Conservation (phyloP, 495 filamentous ascomycete species). For the Xylaria nigripes region DNA sequence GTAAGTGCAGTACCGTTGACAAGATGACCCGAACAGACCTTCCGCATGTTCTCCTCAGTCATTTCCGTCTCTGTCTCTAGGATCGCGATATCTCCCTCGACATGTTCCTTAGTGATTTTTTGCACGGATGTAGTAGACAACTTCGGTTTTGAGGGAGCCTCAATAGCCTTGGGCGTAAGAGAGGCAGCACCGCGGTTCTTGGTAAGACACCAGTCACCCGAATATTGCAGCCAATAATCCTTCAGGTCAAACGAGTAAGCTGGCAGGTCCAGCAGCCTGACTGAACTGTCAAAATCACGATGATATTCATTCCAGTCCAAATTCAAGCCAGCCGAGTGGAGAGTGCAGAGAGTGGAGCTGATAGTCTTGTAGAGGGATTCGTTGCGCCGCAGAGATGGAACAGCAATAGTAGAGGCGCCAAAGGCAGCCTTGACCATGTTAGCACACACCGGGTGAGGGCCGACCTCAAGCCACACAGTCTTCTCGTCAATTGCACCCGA, state of each 20-base stretch:
- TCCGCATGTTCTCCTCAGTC: slow-evolving; percentile 48
- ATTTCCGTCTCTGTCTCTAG: slow-evolving; percentile 64
- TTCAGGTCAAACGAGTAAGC: slow-evolving; percentile 72
- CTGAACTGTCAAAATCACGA: slow-evolving; percentile 54
- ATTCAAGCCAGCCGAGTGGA: slow-evolving; percentile 58
- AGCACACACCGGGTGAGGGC: slow-evolving; percentile 60
- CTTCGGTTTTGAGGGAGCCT: slow-evolving; percentile 38
- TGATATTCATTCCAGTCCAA: slow-evolving; percentile 76
- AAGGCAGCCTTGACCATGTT: slow-evolving; percentile 64
- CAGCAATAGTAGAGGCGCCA: slow-evolving; percentile 44
- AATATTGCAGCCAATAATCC: slow-evolving; percentile 77
- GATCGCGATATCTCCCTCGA: slow-evolving; percentile 45
- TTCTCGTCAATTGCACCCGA: slow-evolving; percentile 43
- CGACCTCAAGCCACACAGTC: slow-evolving; percentile 58
- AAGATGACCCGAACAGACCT: slow-evolving; percentile 59
- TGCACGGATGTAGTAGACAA: slow-evolving; percentile 45
- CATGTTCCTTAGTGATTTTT: slow-evolving; percentile 47
- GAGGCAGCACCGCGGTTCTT: slow-evolving; percentile 60
- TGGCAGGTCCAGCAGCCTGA: slow-evolving; percentile 59
- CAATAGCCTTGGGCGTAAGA: slow-evolving; percentile 36
- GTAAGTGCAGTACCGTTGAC: slow-evolving; percentile 55
- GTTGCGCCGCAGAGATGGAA: slow-evolving; percentile 47
- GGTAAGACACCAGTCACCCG: slow-evolving; percentile 58
- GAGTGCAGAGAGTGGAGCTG: slow-evolving; percentile 46
- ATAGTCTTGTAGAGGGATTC: slow-evolving; percentile 60